phyloP scores from a whole-genome alignment of 495 filamentous ascomycete genomes.

The Lichenothelia convexa region DNA sequence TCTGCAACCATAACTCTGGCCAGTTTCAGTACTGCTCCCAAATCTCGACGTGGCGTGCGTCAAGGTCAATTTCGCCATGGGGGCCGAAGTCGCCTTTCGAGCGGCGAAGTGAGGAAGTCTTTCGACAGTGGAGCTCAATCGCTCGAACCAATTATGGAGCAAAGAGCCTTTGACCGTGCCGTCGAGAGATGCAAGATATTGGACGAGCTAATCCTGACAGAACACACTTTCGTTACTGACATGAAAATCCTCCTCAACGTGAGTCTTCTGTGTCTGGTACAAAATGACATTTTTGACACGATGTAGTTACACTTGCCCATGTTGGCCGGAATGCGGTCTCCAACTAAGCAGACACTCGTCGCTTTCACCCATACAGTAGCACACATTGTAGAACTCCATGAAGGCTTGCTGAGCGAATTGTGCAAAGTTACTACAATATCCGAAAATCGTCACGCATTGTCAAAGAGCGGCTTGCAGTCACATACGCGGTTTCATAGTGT shows the following conservation, averaged over 20 bases:
- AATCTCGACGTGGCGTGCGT: slow-evolving; percentile 37
- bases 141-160: slow-evolving; percentile 39
- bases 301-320: slow-evolving; percentile 50
- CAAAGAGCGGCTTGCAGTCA: too few species aligned
- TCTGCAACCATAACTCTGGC: slow-evolving; percentile 57
- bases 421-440: slow-evolving; percentile 42
- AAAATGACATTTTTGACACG: neutral
- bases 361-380: slow-evolving; percentile 48
- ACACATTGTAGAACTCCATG: slow-evolving; percentile 53
- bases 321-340: slow-evolving; percentile 38
- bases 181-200: slow-evolving; percentile 58
- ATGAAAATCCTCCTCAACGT: slow-evolving; percentile 75
- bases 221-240: slow-evolving; percentile 77
- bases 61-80: slow-evolving; percentile 35
- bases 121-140: slow-evolving; percentile 14
- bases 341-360: slow-evolving; percentile 34
- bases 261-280: slow-evolving; percentile 10
- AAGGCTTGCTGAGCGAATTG: slow-evolving; percentile 48
- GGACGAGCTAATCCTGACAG: slow-evolving; percentile 67
- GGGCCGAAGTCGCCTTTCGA: slow-evolving; percentile 42
- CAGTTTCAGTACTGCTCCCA: slow-evolving; percentile 43
- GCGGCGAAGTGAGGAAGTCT: slow-evolving; percentile 5
- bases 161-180: slow-evolving; percentile 49
- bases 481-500: slow-evolving; percentile 37
- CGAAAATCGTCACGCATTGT: slow-evolving; percentile 42